Percentiles rank a stretch among this genome's conserved stretches.
phyloP scores from a whole-genome alignment of 495 filamentous ascomycete species.

The Choiromyces venosus region DNA sequence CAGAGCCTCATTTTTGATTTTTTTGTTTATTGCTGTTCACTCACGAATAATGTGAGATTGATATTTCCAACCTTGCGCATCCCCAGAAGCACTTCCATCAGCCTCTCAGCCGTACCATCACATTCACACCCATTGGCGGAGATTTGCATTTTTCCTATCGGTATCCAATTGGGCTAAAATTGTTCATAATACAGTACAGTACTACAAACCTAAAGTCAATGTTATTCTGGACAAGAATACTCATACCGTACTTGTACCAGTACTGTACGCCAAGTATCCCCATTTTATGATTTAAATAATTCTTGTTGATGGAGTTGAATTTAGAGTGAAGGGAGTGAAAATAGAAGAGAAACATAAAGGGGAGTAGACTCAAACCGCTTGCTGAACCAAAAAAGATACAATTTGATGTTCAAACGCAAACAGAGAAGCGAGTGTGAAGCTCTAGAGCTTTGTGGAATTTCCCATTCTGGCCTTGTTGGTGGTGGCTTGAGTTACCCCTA shows the following conservation, averaged over 20 bases:
- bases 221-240: background rate
- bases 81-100: background rate
- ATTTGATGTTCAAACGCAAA: background rate
- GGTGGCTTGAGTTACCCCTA: background rate
- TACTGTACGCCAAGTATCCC: background rate
- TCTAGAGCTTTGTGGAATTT: background rate
- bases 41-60: background rate
- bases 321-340: background rate
- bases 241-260: background rate
- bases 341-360: background rate
- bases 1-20: background rate
- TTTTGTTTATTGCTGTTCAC: background rate
- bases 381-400: background rate
- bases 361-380: background rate
- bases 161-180: background rate
- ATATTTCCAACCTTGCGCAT: background rate
- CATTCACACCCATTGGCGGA: background rate
- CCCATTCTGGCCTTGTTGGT: background rate
- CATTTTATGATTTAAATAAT: background rate
- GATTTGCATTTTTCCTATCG: background rate
- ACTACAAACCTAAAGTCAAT: background rate
- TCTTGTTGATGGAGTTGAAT: background rate
- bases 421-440: background rate
- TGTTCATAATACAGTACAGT: too few species aligned
- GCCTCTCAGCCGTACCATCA: background rate